Evolutionary conservation across 176 grass and related monocot species (phyloP).

Genomic region (Ensete glaucum): DNA sequence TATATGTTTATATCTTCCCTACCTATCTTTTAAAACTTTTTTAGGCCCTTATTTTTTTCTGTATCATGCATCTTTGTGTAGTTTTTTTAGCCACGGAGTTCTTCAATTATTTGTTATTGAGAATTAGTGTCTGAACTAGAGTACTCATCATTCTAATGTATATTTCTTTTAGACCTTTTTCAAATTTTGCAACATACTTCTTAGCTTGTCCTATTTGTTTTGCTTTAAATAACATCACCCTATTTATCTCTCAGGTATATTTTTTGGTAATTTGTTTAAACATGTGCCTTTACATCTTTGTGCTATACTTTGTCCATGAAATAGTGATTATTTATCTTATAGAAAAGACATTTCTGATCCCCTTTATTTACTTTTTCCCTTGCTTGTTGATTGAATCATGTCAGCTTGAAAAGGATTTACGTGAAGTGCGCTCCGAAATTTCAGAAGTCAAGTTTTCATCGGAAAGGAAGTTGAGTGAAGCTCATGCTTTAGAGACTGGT

Average conservation of each 20-base stretch:
- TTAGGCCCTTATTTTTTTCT: too few relatives aligned
- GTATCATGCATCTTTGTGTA: too few relatives aligned
- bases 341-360: neutral
- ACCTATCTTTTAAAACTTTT: too few relatives aligned
- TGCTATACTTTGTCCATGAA: neutral
- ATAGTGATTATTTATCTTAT: neutral
- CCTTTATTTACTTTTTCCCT: neutral
- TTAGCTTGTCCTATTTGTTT: neutral
- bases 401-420: constrained; percentile 83
- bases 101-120: too few relatives aligned
- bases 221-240: neutral
- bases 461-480: constrained; percentile 70
- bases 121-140: too few relatives aligned
- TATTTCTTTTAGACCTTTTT: too few relatives aligned
- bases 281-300: neutral
- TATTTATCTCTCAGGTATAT: neutral
- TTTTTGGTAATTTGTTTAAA: neutral
- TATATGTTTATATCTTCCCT: too few relatives aligned
- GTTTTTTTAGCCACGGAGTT: too few relatives aligned
- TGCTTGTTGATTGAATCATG: constrained; percentile 19
- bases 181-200: too few relatives aligned
- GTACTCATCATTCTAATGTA: too few relatives aligned
- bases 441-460: constrained; percentile 78
- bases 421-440: constrained; percentile 60
- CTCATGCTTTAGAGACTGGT: constrained; percentile 57